phyloP scores from a whole-genome alignment of 371 early-diverging fungal species.

The Quaeritorhiza haematococci region DNA sequence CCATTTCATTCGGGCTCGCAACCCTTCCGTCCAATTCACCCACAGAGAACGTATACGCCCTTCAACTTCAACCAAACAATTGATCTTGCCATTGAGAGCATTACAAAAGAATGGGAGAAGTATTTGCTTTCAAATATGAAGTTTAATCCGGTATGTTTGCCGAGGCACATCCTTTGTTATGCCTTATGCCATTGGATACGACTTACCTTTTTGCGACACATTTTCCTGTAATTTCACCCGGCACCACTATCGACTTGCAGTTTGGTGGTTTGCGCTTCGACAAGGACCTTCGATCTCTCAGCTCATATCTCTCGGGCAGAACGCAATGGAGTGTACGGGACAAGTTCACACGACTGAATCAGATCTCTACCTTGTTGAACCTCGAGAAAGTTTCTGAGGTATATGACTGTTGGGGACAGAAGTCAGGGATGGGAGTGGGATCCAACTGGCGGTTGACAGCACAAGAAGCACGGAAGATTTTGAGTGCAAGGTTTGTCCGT shows the following conservation, averaged over 20 bases:
- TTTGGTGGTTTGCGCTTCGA: slow-evolving; percentile 82
- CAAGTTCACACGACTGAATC: slow-evolving; percentile 70
- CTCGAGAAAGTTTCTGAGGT: slow-evolving; percentile 71
- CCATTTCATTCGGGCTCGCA: neutral
- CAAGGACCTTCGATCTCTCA: slow-evolving; percentile 76
- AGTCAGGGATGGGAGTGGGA: slow-evolving; percentile 65
- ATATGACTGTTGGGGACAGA: slow-evolving; percentile 64
- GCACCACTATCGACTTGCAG: too few species aligned
- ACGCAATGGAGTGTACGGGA: slow-evolving; percentile 66
- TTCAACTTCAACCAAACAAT: slow-evolving; percentile 64
- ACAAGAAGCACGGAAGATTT: slow-evolving; percentile 54
- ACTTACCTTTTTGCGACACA: neutral
- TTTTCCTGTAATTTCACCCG: slow-evolving; percentile 8
- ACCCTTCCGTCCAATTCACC: too few species aligned
- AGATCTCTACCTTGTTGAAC: slow-evolving; percentile 74
- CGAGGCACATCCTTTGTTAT: neutral
- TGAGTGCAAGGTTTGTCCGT: slow-evolving; percentile 41
- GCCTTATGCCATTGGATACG: neutral
- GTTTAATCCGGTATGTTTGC: slow-evolving; percentile 64
- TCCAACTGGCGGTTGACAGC: slow-evolving; percentile 63
- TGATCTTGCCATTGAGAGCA: slow-evolving; percentile 52
- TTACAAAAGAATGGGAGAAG: slow-evolving; percentile 80
- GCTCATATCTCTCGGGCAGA: slow-evolving; percentile 56
- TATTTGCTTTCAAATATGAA: slow-evolving; percentile 68
- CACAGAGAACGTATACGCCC: slow-evolving; percentile 57